Conservation (phyloP, 352 stramenopile species). For the Phytophthora agathidicida region DNA sequence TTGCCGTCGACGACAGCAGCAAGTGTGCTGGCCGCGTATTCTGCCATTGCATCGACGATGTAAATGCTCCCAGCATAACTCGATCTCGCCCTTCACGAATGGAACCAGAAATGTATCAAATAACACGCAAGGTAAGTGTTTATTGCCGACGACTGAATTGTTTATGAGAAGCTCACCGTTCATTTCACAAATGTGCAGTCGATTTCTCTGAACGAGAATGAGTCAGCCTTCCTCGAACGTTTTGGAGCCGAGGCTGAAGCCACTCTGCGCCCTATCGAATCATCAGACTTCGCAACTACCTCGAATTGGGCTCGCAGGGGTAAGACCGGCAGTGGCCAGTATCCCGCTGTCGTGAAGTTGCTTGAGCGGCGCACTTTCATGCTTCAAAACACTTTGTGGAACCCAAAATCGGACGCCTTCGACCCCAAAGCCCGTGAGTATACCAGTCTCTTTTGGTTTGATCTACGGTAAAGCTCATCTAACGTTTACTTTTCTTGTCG, state of each 20-base stretch:
- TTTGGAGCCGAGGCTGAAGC: slow-evolving; percentile 67
- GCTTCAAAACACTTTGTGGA: slow-evolving; percentile 75
- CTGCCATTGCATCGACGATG: slow-evolving; percentile 47
- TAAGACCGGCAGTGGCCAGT: slow-evolving; percentile 1
- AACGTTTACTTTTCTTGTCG: slow-evolving; percentile 1
- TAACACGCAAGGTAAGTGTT: slow-evolving; percentile 59
- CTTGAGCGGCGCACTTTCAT: slow-evolving; percentile 73
- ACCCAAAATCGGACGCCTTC: slow-evolving; percentile 66
- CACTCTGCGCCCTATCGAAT: slow-evolving; percentile 20
- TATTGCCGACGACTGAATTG: no score
- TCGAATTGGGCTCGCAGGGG: slow-evolving; percentile 12
- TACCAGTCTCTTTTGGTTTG: background rate
- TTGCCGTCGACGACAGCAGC: slow-evolving; percentile 16
- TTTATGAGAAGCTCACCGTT: no score
- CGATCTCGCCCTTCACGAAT: slow-evolving; percentile 23
- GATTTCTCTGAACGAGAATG: slow-evolving; percentile 58
- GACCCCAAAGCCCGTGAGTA: slow-evolving; percentile 52
- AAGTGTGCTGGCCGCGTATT: slow-evolving; percentile 52
- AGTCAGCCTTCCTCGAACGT: slow-evolving; percentile 56
- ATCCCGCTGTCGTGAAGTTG: slow-evolving; percentile 32
- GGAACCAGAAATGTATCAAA: slow-evolving; percentile 51
- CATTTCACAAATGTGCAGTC: slow-evolving; percentile 38
- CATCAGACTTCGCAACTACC: slow-evolving; percentile 4
- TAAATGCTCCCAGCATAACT: slow-evolving; percentile 7
- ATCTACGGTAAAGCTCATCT: slow-evolving; percentile 3